phyloP scores from a whole-genome alignment of 306 rosid species.

The Prunus padus region DNA sequence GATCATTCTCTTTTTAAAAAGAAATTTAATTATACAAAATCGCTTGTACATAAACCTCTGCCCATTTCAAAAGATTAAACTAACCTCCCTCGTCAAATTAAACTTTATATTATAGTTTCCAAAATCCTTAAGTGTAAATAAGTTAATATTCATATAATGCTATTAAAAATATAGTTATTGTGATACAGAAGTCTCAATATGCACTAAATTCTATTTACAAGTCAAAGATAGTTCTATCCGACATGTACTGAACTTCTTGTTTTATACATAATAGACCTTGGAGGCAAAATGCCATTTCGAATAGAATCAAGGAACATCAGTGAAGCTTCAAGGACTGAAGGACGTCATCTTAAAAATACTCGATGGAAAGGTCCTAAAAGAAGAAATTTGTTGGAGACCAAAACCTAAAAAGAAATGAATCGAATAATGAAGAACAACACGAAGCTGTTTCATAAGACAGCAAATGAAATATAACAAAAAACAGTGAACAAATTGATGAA shows the following conservation, averaged over 20 bases:
- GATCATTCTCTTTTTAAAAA: too few relatives aligned
- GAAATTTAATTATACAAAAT: too few relatives aligned
- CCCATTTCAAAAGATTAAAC: neutral
- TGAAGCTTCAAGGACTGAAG: neutral
- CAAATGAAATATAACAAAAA: neutral
- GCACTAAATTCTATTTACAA: neutral
- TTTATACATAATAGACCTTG: neutral
- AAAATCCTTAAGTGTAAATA: neutral
- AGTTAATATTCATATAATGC: neutral
- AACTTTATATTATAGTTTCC: neutral
- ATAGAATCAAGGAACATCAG: neutral
- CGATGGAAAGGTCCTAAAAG: neutral
- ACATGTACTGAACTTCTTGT: constrained; percentile 1
- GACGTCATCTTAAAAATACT: neutral
- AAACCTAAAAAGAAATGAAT: neutral
- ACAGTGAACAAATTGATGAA: neutral
- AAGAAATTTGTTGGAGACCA: neutral
- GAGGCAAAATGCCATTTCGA: neutral
- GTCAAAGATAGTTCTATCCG: neutral
- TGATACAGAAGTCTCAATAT: neutral
- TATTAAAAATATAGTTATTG: neutral
- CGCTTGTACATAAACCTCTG: neutral
- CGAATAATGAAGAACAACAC: neutral
- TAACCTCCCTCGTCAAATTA: neutral
- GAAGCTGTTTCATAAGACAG: neutral